Evolutionary conservation across 306 rosid species (phyloP), one percentile per base, ranked within the genome.

Genomic region (Lathyrus oleraceus): DNA sequence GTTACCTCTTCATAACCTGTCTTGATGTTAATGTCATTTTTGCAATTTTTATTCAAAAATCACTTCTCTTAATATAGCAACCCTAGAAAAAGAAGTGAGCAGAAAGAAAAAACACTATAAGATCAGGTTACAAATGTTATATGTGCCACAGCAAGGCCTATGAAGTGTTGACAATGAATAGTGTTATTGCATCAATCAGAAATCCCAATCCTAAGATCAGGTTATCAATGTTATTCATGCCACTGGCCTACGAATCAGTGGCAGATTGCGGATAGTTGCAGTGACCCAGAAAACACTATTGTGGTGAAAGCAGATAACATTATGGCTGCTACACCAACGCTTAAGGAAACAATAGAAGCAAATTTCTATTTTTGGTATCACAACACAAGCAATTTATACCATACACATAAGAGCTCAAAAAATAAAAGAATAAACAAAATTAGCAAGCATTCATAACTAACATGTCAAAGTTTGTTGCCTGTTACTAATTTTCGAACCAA

Each of bases 1-100:
- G 62, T 66, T 56, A 66, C 69, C 73, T 40, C 72, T 70, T 57
- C 76, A 66, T 15, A 67, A 72, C 63, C 57, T 58, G 54, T 66
- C 66, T 65, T 61, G 27, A 62, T 56, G 32, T 21, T 59, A 36
- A 53, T 38, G 45, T 71, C 56, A 62, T 3, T 28, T 71, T 65
- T 40, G 57, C 47, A 54, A 60, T 51, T 73, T 57, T 42, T 27
- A 61, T 47, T 54, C 68, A 57, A 70, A 70, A 77, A 64, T 68
- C 70, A 38, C 23, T 30, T 45, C n/a, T 20, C 44, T 61, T 36
- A 32, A 65, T 40, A 64, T 30, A 30, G 39, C 9, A 73, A 68
- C 62, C 52, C 52, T 3, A 25, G 38, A 72, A 61, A 76, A n/a
- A 11, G 58, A 67, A 51, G 45, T 44, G n/a, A 54, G 71, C 49